phyloP scores from a whole-genome alignment of 768 basidiomycete species.

The Holtermanniella nyarrowii region DNA sequence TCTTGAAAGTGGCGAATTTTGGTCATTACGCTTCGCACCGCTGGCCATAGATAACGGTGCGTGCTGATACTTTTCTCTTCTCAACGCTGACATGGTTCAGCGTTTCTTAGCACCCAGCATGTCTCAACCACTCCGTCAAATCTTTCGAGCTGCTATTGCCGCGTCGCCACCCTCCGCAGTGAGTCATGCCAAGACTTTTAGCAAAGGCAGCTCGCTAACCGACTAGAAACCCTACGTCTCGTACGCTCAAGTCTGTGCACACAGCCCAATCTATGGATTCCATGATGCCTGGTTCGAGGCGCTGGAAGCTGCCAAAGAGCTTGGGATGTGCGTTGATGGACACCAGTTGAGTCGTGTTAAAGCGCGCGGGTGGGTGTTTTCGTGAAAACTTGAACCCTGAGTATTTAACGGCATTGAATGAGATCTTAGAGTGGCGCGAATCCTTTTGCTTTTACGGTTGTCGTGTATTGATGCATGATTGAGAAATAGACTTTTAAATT shows the following conservation, averaged over 20 bases:
- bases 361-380: background rate
- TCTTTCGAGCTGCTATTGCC: background rate
- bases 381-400: background rate
- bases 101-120: too few species aligned
- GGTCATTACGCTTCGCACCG: too few species aligned
- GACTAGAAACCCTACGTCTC: background rate
- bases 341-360: background rate
- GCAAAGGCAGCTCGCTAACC: too few species aligned
- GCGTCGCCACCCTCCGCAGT: background rate
- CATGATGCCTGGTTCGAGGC: background rate
- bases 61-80: too few species aligned
- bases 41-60: too few species aligned
- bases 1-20: too few species aligned
- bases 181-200: background rate
- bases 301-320: background rate
- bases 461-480: too few species aligned
- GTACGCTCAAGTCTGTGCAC: background rate
- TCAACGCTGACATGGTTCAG: too few species aligned
- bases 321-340: background rate
- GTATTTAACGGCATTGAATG: too few species aligned
- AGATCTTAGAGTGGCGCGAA: too few species aligned
- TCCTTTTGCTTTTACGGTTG: too few species aligned
- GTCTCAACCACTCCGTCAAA: background rate
- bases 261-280: background rate
- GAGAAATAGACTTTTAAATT: too few species aligned